Base-by-base conservation (phyloP, 2,329 filamentous ascomycete species). In the Elsinoe batatas region DNA sequence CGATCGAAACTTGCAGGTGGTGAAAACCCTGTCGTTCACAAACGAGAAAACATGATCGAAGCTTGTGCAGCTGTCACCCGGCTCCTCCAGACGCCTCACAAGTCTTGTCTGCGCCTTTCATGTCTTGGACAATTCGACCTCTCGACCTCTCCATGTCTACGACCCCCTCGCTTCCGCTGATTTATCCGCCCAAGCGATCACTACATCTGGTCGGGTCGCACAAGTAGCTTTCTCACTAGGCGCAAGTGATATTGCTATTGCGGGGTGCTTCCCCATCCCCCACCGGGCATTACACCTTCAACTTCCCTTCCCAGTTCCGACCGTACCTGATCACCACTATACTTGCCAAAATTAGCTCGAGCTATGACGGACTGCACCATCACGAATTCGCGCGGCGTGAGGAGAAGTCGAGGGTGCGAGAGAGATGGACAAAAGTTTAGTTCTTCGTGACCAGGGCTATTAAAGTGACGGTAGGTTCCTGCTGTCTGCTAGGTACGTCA, bases 361-460 rank as follows among this genome's bases (percentile, higher is more conserved):
- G 47, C 47, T 51, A 51, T 51, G 47, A 51, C 47, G 47, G 47
- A 51, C 33, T 37, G 32, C 18, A 51, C 47, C 47, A 51, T 51
- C 47, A 51, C 32, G 33, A 51, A 51, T 10, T 36, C 22, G 32
- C 32, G 37, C 47, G 33, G 33, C 47, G 47, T 51, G 47, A 51
- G 47, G 47, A 51, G 47, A 38, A 51, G 47, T 37, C 35, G 33
- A 36, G n/a, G 47, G 20, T 11, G 47, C 11, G 32, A 17, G 13
- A 26, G 47, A 51, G 33, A 38, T 49, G 33, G 47, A 15, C 32
- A 18, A 7, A 51, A 51, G 37, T 8, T n/a, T 38, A 35, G 5
- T 36, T 17, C 32, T 51, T 33, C n/a, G 11, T 35, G 18, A 22
- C 18, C 18, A 36, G n/a, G 13, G 33, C 15, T 51, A 51, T 37